Evolutionary conservation across 306 rosid genomes (phyloP).

Genomic region (Cyclanthera cordifolia): DNA sequence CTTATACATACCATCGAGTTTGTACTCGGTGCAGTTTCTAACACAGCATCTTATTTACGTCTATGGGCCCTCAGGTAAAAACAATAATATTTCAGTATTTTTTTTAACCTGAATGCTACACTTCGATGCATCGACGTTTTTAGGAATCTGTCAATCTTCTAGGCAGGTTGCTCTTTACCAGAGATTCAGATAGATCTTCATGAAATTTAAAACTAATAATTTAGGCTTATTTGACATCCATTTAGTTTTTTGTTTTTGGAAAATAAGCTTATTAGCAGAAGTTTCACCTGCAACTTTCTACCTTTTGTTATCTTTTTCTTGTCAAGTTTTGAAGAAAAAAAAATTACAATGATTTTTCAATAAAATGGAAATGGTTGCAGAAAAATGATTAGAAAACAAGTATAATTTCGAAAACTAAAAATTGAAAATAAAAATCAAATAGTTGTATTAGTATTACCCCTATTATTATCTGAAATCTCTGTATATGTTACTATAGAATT

Average conservation of each 20-base stretch:
- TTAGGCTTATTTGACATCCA: neutral
- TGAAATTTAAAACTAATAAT: neutral
- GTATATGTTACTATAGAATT: neutral
- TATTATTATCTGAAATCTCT: neutral
- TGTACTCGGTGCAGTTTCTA: conserved; percentile 80
- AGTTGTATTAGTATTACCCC: too few species aligned
- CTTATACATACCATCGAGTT: conserved; percentile 82
- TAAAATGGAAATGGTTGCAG: too few species aligned
- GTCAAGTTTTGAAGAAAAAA: too few species aligned
- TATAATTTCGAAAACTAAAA: too few species aligned
- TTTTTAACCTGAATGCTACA: neutral
- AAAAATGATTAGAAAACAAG: too few species aligned
- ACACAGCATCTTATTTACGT: conserved; percentile 81
- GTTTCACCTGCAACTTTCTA: neutral
- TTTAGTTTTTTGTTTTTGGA: too few species aligned
- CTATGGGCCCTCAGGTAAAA: conserved; percentile 77
- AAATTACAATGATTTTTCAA: too few species aligned
- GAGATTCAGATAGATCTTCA: neutral
- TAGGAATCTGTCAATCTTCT: neutral
- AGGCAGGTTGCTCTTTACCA: neutral
- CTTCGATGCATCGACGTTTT: neutral
- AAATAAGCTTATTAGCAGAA: too few species aligned
- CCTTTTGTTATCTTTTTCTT: too few species aligned
- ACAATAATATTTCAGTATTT: neutral
- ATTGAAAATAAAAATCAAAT: too few species aligned